phyloP scores from a whole-genome alignment of 371 early-diverging fungal genomes.

The Synchytrium microbalum region DNA sequence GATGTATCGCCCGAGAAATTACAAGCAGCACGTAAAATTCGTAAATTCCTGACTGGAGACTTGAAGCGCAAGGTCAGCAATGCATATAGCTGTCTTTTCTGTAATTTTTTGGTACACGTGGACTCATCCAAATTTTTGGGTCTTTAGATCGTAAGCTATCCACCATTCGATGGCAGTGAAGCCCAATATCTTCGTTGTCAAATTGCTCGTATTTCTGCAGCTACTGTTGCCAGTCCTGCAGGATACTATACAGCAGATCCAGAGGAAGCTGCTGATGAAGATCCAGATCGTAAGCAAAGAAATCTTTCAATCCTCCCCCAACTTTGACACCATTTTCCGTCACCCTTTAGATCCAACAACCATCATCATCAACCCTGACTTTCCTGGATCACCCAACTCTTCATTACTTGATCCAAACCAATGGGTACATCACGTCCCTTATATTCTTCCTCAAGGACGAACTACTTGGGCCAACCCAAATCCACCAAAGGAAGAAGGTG shows the following conservation, averaged over 20 bases:
- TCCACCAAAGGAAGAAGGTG: constrained; percentile 21
- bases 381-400: constrained; percentile 33
- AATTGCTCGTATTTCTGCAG: constrained; percentile 46
- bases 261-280: constrained; percentile 36
- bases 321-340: background rate
- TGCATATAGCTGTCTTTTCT: constrained; percentile 3
- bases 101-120: background rate
- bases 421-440: constrained; percentile 52
- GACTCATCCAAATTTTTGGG: background rate
- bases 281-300: constrained; percentile 24
- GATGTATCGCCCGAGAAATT: constrained; percentile 45
- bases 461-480: constrained; percentile 41
- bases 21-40: constrained; percentile 33
- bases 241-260: constrained; percentile 49
- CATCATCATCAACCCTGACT: constrained; percentile 49
- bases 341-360: constrained; percentile 6
- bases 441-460: constrained; percentile 49
- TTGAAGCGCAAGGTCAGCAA: constrained; percentile 28
- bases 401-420: constrained; percentile 27
- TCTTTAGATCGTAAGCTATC: constrained; percentile 36
- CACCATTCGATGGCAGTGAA: constrained; percentile 41
- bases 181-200: constrained; percentile 49
- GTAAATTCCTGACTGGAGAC: constrained; percentile 44
- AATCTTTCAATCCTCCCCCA: background rate
- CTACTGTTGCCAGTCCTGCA: constrained; percentile 42